Percentiles rank a stretch among this genome's conserved stretches.
Evolutionary conservation across 2,329 filamentous ascomycete genomes (phyloP).

Genomic region (Lachnellula subtilissima): DNA sequence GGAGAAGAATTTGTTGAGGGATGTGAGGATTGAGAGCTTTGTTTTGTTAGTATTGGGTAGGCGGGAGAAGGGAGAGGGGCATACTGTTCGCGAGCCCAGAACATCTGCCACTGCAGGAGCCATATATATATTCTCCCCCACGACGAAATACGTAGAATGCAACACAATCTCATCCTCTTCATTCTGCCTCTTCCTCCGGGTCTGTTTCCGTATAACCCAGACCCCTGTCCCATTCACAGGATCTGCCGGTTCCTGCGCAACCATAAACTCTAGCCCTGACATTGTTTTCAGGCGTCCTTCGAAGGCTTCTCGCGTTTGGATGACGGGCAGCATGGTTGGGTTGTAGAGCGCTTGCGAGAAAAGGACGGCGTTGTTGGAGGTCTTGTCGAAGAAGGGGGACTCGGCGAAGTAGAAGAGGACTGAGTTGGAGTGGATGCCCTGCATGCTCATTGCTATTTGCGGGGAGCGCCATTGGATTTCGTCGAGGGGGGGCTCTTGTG

Average conservation of each 20-base stretch:
- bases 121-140: constrained; percentile 64
- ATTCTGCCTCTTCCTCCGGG: constrained; percentile 50
- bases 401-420: constrained; percentile 63
- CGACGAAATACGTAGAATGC: constrained; percentile 58
- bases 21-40: constrained; percentile 24
- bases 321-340: constrained; percentile 49
- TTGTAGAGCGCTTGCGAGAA: constrained; percentile 60
- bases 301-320: constrained; percentile 58
- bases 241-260: constrained; percentile 60
- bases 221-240: constrained; percentile 59
- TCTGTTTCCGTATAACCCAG: constrained; percentile 67
- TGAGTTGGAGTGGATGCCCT: constrained; percentile 55
- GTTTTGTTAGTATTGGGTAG: constrained; percentile 8
- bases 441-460: constrained; percentile 42
- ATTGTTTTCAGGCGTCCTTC: constrained; percentile 59
- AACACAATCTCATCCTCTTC: constrained; percentile 56
- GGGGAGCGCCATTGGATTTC: constrained; percentile 64
- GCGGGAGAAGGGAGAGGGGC: constrained; percentile 17
- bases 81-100: constrained; percentile 53
- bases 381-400: constrained; percentile 64
- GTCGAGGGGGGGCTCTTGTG: constrained; percentile 51
- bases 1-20: constrained; percentile 31
- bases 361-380: constrained; percentile 62
- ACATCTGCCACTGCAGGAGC: constrained; percentile 58
- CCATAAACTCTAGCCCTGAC: constrained; percentile 62